Base-by-base conservation (phyloP, 164 flowering plant species). In the Berberis vulgaris region DNA sequence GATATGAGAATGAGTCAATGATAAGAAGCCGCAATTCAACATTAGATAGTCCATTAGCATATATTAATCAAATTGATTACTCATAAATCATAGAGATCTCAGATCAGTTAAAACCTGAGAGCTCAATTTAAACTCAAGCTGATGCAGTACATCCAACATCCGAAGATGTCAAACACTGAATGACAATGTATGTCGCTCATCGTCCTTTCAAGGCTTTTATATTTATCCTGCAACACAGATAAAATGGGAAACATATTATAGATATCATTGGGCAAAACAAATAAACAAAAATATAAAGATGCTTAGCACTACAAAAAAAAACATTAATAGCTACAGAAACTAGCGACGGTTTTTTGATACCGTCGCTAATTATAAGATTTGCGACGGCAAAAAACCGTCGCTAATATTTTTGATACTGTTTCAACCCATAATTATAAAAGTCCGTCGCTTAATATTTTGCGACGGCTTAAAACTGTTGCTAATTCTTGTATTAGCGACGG, bases 1-100 rank as follows among this genome's bases (percentile, higher is more conserved):
- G 91, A 87, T 26, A 26, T 5, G 94, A 88, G 41, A 91, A 69
- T 2, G 94, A 88, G 71, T 91, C 97, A 63, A 91, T 60, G 45
- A 91, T 76, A 10, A 91, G 80, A 70, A 88, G 68, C 54, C 68
- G 83, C 44, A 84, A 70, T 45, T 42, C 69, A 59, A 49, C 8
- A 38, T 64, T 78, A 62, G 50, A 43, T 41, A 45, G 11, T 57
- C 44, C 63, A 63, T 26, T 68, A 56, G 8, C 58, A 53, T n/a
- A 45, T 1, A 46, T 61, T 13, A 9, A 54, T 9, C 54, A 60
- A 66, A 65, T 41, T 46, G 41, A 13, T 49, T 61, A 46, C 8
- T 39, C 5, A 55, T 57, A 56, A 55, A 52, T 55, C 39, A 66
- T 5, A 55, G 49, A 49, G 3, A 59, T 49, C 26, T 50, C 60